Conservation (phyloP, 768 basidiomycete species). For the Boletus tomentosulus region DNA sequence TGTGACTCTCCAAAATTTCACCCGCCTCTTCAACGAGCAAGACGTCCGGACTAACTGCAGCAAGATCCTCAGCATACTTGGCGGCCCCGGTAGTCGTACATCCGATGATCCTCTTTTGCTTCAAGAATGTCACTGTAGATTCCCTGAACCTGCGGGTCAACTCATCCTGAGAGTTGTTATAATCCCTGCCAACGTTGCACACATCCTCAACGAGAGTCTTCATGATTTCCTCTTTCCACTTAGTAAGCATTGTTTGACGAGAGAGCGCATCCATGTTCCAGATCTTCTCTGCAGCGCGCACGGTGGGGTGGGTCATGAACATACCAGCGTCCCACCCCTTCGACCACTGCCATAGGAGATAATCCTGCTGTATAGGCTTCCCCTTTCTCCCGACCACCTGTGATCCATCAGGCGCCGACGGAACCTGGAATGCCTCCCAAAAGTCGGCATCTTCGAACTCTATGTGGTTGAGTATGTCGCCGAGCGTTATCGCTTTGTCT, state of each 20-base stretch:
- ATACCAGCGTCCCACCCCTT: conserved; percentile 43
- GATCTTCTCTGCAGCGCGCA: conserved; percentile 24
- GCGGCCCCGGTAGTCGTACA: conserved; percentile 73
- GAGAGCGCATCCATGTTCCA: conserved; percentile 36
- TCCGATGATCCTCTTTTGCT: conserved; percentile 54
- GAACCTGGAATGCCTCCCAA: conserved; percentile 43
- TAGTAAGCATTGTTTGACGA: conserved; percentile 24
- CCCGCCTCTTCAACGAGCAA: conserved; percentile 72
- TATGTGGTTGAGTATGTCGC: conserved; percentile 41
- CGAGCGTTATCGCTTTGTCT: conserved; percentile 6
- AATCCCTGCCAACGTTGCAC: conserved; percentile 33
- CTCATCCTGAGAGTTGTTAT: conserved; percentile 38
- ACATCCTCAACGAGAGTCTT: conserved; percentile 33
- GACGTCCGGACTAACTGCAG: conserved; percentile 44
- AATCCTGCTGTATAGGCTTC: conserved; percentile 31
- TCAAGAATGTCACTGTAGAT: conserved; percentile 35
- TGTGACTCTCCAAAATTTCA: conserved; percentile 67
- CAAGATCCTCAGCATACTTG: conserved; percentile 50
- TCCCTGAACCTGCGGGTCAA: conserved; percentile 36
- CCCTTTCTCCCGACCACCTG: conserved; percentile 38
- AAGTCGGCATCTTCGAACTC: conserved; percentile 49
- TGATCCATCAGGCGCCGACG: conserved; percentile 41
- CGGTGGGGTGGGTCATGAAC: conserved; percentile 27
- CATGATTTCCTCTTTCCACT: conserved; percentile 38
- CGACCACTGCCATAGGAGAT: conserved; percentile 48